Evolutionary conservation across 257 asterid species (phyloP).

Genomic region (Solanum ahanhuiri): DNA sequence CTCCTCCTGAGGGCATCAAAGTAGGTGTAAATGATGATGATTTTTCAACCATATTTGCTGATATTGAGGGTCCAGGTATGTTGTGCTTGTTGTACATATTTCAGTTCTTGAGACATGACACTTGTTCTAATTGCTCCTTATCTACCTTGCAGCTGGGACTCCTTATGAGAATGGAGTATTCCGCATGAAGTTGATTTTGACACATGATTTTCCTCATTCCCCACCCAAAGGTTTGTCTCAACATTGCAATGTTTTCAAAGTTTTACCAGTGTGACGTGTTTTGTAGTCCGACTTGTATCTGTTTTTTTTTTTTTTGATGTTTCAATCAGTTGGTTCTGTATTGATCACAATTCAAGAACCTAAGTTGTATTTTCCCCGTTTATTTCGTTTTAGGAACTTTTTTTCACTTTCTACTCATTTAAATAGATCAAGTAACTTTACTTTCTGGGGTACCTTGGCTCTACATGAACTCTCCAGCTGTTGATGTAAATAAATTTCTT

Average conservation of each 20-base stretch:
- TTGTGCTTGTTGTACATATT: not conserved
- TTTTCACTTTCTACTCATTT: not conserved
- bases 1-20: constrained; percentile 98
- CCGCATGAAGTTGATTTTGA: constrained; percentile 81
- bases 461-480: not conserved
- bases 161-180: constrained; percentile 89
- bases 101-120: not conserved
- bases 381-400: not conserved
- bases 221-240: constrained; percentile 78
- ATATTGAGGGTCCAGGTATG: constrained; percentile 94
- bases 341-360: not conserved
- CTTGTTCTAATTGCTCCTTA: constrained; percentile 12
- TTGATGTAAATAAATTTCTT: not conserved
- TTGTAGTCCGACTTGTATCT: not conserved
- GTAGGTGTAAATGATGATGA: constrained; percentile 85
- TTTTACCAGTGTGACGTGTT: not conserved
- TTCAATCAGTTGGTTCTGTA: not conserved
- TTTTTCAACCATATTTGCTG: constrained; percentile 80
- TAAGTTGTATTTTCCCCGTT: not conserved
- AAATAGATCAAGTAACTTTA: not conserved
- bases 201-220: constrained; percentile 85
- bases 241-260: not conserved
- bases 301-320: not conserved
- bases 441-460: not conserved
- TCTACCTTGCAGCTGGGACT: constrained; percentile 76